A percentile compares a stretch with the other conserved stretches of the same genome.
These are phyloP conservation scores for Micractinium conductrix DNA, from an alignment of 139 green algal genomes.

Conservation along the genomic window DNA sequence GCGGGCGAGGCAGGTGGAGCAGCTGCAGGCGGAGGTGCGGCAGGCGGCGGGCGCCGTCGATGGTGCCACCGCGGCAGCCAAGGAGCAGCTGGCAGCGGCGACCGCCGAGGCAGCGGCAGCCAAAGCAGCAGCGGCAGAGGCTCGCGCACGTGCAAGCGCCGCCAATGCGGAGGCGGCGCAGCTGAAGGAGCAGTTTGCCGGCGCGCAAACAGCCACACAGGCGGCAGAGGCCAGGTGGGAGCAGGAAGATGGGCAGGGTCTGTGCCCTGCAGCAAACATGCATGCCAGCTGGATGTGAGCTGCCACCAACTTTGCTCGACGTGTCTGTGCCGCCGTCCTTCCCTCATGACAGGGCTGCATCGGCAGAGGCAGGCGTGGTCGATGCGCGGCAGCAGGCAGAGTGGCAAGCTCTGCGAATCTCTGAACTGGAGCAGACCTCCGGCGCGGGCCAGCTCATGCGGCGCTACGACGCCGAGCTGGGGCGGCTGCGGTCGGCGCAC, in stretches of 20 bases:
- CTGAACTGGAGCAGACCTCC: conserved; percentile 17
- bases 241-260: not conserved
- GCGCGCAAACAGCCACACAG: not conserved
- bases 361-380: not conserved
- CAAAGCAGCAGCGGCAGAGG: not conserved
- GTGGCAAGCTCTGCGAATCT: conserved; percentile 21
- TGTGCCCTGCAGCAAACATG: not conserved
- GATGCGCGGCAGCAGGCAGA: conserved; percentile 15
- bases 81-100: conserved; percentile 15
- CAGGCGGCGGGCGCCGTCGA: not conserved
- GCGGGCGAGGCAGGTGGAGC: conserved; percentile 29
- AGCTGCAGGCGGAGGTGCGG: conserved; percentile 23
- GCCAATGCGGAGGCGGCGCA: conserved; percentile 4
- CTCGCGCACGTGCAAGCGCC: not conserved
- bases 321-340: conserved; percentile 42
- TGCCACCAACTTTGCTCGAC: too few species aligned
- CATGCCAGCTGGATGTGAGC: conserved; percentile 39
- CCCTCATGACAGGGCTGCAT: conserved; percentile 45
- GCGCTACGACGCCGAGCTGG: conserved; percentile 19
- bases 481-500: conserved; percentile 7
- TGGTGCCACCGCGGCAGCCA: too few species aligned
- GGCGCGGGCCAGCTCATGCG: conserved; percentile 6
- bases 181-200: not conserved
- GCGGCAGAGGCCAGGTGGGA: not conserved
- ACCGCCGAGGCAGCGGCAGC: not conserved